Conservation (phyloP, 768 basidiomycete genomes). For the Leccinum fibrillosum region DNA sequence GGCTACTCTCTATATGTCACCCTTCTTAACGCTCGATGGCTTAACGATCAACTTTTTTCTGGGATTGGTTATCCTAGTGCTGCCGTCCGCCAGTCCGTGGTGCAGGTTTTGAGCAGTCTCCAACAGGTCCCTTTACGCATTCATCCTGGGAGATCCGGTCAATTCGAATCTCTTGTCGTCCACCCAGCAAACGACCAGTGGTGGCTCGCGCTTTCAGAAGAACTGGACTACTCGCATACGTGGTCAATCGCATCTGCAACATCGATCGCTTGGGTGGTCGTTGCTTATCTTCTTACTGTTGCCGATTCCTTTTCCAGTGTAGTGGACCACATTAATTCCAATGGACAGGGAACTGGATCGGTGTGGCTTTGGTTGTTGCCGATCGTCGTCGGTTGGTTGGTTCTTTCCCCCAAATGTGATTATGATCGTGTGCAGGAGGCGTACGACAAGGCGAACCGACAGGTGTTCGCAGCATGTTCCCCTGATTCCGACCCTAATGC, state of each 20-base stretch:
- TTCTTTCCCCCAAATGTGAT: constrained; percentile 40
- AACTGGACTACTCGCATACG: constrained; percentile 37
- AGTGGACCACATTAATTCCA: constrained; percentile 23
- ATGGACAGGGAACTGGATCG: constrained; percentile 38
- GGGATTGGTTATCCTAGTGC: constrained; percentile 26
- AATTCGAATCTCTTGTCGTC: constrained; percentile 40
- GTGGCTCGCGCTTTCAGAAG: constrained; percentile 35
- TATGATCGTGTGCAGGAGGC: constrained; percentile 25
- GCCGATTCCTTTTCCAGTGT: constrained; percentile 16
- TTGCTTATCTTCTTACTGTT: constrained; percentile 35
- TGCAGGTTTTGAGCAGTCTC: constrained; percentile 35
- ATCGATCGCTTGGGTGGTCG: constrained; percentile 42
- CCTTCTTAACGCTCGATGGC: constrained; percentile 43
- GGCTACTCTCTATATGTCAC: constrained; percentile 44
- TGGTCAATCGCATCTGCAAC: constrained; percentile 40
- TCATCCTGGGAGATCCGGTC: constrained; percentile 21
- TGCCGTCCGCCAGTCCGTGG: constrained; percentile 18
- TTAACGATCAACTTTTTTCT: constrained; percentile 31
- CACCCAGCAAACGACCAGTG: constrained; percentile 41
- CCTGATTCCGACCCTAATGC: neutral
- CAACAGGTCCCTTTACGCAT: constrained; percentile 42
- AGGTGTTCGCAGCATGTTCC: neutral
- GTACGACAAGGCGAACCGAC: constrained; percentile 14
- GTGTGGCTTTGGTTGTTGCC: constrained; percentile 45
- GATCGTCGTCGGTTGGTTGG: constrained; percentile 39